Base-by-base conservation (phyloP, 176 grass and related monocot species). In the Otatea glauca region DNA sequence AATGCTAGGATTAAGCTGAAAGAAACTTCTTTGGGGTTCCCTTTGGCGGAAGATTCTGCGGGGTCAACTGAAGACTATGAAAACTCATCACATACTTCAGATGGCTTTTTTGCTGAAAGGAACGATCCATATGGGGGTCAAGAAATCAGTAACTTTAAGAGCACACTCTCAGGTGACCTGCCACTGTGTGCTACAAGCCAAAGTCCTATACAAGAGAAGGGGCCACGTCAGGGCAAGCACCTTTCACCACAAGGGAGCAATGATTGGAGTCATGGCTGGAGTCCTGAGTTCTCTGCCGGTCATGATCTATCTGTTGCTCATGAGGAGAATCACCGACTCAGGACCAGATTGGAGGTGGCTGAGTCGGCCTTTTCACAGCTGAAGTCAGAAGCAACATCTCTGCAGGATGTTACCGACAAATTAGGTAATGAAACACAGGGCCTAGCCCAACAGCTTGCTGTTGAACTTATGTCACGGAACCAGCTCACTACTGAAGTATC, bases 311-410 rank as follows among this genome's bases (percentile, higher is more conserved):
- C 81, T 58, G 80, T 87, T 77, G 89, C 88, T 84, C 89, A 78
- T 94, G 91, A 94, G 67, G 91, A 99, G 65, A 94, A 91, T 86
- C 94, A 89, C 78, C 84, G 45, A 47, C 87, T 96, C 48, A 99
- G 86, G 76, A 76, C 75, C 72, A 89, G 93, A 81, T 41, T 99
- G 89, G 96, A 99, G 89, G 93, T 92, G 37, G 91, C 96, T 32
- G 96, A 96, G 47, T 94, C 89, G 34, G 84, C 86, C 20, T 99
- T 99, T 94, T 91, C 89, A 84, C 89, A 99, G 77, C 90, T 99
- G 27, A 92, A 99, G 88, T 88, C 79, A 38, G 96, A 99, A 87
- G 75, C 96, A 66, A 91, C 72, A 70, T 96, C 88, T 74, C 77
- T 99, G 37, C 91, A 99, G 43, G 83, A 87, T 83, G 86, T 94